Conservation (phyloP, 208 protist species). For the Trypanosoma cruzi region DNA sequence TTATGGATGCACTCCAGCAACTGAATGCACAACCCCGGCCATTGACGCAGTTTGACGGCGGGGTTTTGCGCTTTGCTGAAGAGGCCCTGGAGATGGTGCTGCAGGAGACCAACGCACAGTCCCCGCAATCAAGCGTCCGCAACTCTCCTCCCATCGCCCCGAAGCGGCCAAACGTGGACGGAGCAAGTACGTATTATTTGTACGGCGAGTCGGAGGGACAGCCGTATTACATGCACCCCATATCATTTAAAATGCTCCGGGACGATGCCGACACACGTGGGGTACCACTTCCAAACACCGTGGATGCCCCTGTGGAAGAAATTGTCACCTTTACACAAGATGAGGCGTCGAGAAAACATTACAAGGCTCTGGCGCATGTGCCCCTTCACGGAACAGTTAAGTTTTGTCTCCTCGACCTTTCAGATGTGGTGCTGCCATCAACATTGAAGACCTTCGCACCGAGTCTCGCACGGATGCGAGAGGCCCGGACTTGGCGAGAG, state of each 20-base stretch:
- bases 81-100: conserved; percentile 63
- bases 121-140: not conserved
- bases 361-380: conserved; percentile 83
- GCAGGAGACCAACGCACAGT: conserved; percentile 39
- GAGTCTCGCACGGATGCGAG: conserved; percentile 41
- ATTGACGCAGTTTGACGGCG: conserved; percentile 57
- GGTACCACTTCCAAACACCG: conserved; percentile 40
- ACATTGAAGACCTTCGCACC: conserved; percentile 52
- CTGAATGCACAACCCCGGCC: conserved; percentile 43
- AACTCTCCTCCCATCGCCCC: conserved; percentile 14
- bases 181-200: conserved; percentile 42
- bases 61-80: conserved; percentile 42
- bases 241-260: conserved; percentile 78
- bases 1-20: conserved; percentile 52
- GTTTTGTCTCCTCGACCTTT: conserved; percentile 74
- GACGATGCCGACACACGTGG: conserved; percentile 67
- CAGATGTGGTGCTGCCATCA: conserved; percentile 54
- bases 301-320: conserved; percentile 59
- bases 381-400: conserved; percentile 79
- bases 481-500: conserved; percentile 38
- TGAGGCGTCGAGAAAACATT: conserved; percentile 63
- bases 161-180: conserved; percentile 1
- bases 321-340: conserved; percentile 70
- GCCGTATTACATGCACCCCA: conserved; percentile 81
- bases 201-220: conserved; percentile 80